Conservation (phyloP, 345 rosid species). For the Arabidopsis suecica region DNA sequence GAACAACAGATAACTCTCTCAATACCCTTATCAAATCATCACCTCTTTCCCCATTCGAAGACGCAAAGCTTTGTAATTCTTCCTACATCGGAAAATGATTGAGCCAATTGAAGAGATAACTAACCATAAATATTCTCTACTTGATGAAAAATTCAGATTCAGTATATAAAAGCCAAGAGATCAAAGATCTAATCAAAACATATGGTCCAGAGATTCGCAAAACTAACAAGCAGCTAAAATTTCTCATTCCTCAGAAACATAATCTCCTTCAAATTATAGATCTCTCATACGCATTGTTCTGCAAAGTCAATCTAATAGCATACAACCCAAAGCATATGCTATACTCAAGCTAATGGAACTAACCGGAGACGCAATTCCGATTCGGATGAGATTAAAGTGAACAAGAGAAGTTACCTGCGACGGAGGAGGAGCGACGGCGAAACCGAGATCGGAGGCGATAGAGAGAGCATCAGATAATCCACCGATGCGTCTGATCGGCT, state of each 20-base stretch:
- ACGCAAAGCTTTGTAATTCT: constrained; percentile 69
- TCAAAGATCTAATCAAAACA: neutral
- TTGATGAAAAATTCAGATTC: constrained; percentile 21
- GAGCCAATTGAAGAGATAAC: neutral
- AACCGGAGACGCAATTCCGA: constrained; percentile 1
- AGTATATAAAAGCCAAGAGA: neutral
- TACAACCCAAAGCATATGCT: neutral
- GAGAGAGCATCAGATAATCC: constrained; percentile 98
- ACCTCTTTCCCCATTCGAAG: constrained; percentile 68
- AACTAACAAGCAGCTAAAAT: constrained; percentile 16
- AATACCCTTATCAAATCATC: constrained; percentile 84
- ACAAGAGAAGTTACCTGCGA: constrained; percentile 61
- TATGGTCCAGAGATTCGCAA: neutral
- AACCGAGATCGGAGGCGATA: constrained; percentile 97
- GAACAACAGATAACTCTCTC: constrained; percentile 83
- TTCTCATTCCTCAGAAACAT: neutral
- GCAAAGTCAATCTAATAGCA: constrained; percentile 14
- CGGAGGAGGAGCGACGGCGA: constrained; percentile 73
- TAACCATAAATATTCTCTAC: neutral
- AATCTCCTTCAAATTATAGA: constrained; percentile 1
- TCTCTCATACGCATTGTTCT: constrained; percentile 24
- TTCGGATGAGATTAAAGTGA: neutral
- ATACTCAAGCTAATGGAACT: constrained; percentile 1
- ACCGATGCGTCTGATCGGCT: constrained; percentile 90
- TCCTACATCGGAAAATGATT: constrained; percentile 40